Conservation (phyloP, 2,329 filamentous ascomycete species). For the Ophiocordyceps sinensis region DNA sequence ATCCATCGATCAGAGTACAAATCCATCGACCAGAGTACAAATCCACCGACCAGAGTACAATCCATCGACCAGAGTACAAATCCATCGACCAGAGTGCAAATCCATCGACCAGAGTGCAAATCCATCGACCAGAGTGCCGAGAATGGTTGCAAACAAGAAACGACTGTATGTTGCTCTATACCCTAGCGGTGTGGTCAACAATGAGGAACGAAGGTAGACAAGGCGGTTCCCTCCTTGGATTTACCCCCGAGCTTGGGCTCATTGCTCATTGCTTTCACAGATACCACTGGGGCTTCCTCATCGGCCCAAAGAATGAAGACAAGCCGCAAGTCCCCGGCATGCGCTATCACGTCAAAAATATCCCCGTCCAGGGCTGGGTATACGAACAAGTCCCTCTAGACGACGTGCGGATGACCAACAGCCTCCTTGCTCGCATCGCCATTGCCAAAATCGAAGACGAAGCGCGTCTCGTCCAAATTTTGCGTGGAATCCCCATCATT, state of each 20-base stretch:
- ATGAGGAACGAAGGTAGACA: slow-evolving; percentile 11
- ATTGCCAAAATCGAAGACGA: slow-evolving; percentile 24
- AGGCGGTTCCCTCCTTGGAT: too few relatives aligned
- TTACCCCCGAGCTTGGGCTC: background rate
- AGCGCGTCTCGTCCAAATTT: slow-evolving; percentile 14
- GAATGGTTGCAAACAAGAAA: slow-evolving; percentile 3
- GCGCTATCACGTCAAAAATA: slow-evolving; percentile 19
- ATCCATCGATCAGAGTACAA: too few relatives aligned
- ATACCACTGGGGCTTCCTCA: slow-evolving; percentile 16
- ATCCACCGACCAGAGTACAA: too few relatives aligned
- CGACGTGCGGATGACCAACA: slow-evolving; percentile 10
- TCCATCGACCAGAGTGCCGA: background rate
- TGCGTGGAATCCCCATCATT: slow-evolving; percentile 17
- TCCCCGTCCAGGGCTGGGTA: slow-evolving; percentile 6
- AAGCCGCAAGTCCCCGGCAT: slow-evolving; percentile 10
- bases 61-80: too few relatives aligned
- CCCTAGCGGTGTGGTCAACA: slow-evolving; percentile 9
- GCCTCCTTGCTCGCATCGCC: slow-evolving; percentile 20
- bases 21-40: too few relatives aligned
- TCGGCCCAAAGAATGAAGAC: slow-evolving; percentile 11
- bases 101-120: too few relatives aligned
- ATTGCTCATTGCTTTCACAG: slow-evolving; percentile 5
- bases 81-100: too few relatives aligned
- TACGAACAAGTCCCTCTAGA: slow-evolving; percentile 10
- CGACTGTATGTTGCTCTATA: slow-evolving; percentile 18